Evolutionary conservation across 192 early-diverging fungal genomes (phyloP).

Genomic region (Entomortierella chlamydospora): DNA sequence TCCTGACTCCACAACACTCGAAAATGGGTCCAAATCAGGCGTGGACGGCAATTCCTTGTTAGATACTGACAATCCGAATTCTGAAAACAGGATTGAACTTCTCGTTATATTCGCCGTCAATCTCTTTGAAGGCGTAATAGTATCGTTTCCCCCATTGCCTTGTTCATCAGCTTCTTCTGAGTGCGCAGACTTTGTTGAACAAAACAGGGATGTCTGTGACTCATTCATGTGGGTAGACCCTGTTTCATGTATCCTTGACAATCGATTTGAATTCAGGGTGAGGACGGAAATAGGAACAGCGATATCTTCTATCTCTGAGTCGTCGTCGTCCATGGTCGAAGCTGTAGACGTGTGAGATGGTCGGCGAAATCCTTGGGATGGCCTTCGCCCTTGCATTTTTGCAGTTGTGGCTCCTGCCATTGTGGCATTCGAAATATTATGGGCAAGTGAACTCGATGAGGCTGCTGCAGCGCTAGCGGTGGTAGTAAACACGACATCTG

Average conservation of each 20-base stretch:
- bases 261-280: conserved; percentile 14
- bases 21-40: conserved; percentile 3
- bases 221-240: conserved; percentile 23
- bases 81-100: conserved; percentile 35
- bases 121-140: conserved; percentile 4
- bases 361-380: not conserved
- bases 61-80: not conserved
- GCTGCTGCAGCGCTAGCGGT: not conserved
- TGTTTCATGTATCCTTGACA: conserved; percentile 31
- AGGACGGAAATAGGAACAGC: conserved; percentile 13
- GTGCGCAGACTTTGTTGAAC: conserved; percentile 12
- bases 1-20: not conserved
- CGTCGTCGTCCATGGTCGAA: conserved; percentile 30
- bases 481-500: not conserved
- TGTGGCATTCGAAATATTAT: not conserved
- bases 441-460: not conserved
- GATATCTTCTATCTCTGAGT: conserved; percentile 36
- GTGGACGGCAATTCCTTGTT: not conserved
- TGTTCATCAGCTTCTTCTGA: conserved; percentile 16
- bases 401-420: not conserved
- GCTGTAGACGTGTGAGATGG: conserved; percentile 24
- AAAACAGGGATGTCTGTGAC: conserved; percentile 27
- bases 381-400: not conserved
- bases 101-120: conserved; percentile 13
- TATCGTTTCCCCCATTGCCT: conserved; percentile 3